phyloP scores from a whole-genome alignment of 169 alveolate species.

The Condylostoma magnum region DNA sequence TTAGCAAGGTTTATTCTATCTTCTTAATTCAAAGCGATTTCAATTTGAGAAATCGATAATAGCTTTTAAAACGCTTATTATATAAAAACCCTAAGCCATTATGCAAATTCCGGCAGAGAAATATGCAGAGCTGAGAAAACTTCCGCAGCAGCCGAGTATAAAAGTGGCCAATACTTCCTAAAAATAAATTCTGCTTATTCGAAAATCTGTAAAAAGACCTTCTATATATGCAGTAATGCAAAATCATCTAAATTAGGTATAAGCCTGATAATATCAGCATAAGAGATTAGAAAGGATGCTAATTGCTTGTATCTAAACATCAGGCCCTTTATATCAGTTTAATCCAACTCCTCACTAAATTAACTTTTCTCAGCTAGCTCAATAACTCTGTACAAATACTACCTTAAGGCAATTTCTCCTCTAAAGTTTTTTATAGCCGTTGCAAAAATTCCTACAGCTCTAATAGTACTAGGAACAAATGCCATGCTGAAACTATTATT shows the following conservation, averaged over 20 bases:
- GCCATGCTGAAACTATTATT: not conserved
- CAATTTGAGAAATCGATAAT: not conserved
- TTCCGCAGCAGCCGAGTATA: constrained; percentile 10
- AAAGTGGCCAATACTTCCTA: not conserved
- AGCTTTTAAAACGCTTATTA: constrained; percentile 5
- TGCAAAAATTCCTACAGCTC: constrained; percentile 55
- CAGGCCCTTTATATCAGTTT: constrained; percentile 48
- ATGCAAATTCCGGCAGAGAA: not conserved
- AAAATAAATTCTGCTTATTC: not conserved
- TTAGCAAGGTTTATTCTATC: not conserved
- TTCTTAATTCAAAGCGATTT: not conserved
- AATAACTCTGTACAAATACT: constrained; percentile 29
- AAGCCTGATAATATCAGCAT: constrained; percentile 34
- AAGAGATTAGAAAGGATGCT: constrained; percentile 44
- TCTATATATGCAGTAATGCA: constrained; percentile 43
- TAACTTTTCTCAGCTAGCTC: constrained; percentile 33
- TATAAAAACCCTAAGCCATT: constrained; percentile 9
- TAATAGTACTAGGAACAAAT: constrained; percentile 33
- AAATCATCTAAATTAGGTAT: constrained; percentile 30
- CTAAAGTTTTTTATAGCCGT: constrained; percentile 33
- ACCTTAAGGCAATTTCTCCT: constrained; percentile 37
- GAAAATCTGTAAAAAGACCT: constrained; percentile 34
- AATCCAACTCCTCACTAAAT: constrained; percentile 37
- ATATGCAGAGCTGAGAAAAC: constrained; percentile 6
- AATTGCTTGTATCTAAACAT: constrained; percentile 46